Conservation (phyloP, 2,329 filamentous ascomycete genomes). For the Xylariaceae sp. region DNA sequence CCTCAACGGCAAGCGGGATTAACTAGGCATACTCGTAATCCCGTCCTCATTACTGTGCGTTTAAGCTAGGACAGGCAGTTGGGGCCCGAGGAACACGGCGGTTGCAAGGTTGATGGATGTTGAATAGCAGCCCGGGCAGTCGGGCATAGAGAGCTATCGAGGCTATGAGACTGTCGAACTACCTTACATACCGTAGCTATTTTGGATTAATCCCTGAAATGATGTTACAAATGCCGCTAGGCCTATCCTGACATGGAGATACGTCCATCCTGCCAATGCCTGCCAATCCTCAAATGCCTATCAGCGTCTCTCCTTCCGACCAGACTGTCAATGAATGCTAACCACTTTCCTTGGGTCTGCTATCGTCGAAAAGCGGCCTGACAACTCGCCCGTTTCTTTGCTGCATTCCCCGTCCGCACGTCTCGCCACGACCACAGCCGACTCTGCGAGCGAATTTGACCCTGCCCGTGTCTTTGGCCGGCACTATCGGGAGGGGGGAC, state of each 20-base stretch:
- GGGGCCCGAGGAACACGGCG: too few species aligned
- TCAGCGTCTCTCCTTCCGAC: slow-evolving; percentile 8
- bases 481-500: slow-evolving; percentile 16
- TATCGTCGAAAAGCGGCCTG: neutral
- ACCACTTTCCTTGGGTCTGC: slow-evolving; percentile 3
- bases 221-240: slow-evolving; percentile 10
- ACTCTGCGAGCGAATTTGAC: slow-evolving; percentile 3
- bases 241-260: slow-evolving; percentile 9
- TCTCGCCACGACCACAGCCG: neutral
- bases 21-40: too few species aligned
- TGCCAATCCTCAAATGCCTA: neutral
- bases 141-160: too few species aligned
- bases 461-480: slow-evolving; percentile 13
- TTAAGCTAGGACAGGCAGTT: too few species aligned
- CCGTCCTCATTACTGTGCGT: too few species aligned
- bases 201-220: neutral
- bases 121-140: too few species aligned
- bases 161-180: too few species aligned
- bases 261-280: slow-evolving; percentile 8
- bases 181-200: too few species aligned
- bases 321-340: slow-evolving; percentile 3
- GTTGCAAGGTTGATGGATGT: too few species aligned
- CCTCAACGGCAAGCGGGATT: too few species aligned
- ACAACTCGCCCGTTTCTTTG: neutral
- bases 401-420: neutral